phyloP scores from a whole-genome alignment of 2,329 filamentous ascomycete genomes.

The Lasiodiplodia gonubiensis region DNA sequence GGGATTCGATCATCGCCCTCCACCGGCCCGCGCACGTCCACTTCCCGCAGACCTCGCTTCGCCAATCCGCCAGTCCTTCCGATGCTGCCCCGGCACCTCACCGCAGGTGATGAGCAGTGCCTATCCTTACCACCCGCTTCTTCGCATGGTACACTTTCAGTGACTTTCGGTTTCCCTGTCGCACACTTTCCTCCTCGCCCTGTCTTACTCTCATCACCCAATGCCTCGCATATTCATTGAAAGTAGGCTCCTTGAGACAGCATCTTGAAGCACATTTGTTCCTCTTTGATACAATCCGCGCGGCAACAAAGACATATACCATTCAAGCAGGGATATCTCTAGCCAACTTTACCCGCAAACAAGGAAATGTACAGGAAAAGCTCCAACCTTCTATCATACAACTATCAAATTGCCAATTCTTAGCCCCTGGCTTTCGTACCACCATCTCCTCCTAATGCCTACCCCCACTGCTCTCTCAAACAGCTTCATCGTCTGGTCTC shows the following conservation, averaged over 20 bases:
- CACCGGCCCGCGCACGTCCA: constrained; percentile 13
- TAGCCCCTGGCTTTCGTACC: constrained; percentile 79
- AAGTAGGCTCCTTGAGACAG: not conserved
- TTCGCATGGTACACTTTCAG: not conserved
- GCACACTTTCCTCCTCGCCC: too few relatives aligned
- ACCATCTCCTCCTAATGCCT: constrained; percentile 78
- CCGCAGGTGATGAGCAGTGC: not conserved
- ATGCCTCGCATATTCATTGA: too few relatives aligned
- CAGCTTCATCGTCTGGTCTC: constrained; percentile 67
- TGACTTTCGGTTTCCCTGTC: too few relatives aligned
- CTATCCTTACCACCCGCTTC: not conserved
- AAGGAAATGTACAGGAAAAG: constrained; percentile 2
- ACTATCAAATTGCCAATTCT: constrained; percentile 80
- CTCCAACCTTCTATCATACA: constrained; percentile 36
- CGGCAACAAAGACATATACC: not conserved
- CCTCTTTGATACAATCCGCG: not conserved
- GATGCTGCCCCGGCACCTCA: not conserved
- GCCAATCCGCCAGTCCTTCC: not conserved
- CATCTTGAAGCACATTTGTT: not conserved
- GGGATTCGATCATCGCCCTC: not conserved
- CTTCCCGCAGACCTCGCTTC: constrained; percentile 5
- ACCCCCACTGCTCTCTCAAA: constrained; percentile 69
- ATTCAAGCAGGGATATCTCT: constrained; percentile 23
- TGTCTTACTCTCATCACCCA: too few relatives aligned
- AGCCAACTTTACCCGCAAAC: constrained; percentile 1